Conservation (phyloP, 2,329 filamentous ascomycete species). For the Fusarium vanettenii region DNA sequence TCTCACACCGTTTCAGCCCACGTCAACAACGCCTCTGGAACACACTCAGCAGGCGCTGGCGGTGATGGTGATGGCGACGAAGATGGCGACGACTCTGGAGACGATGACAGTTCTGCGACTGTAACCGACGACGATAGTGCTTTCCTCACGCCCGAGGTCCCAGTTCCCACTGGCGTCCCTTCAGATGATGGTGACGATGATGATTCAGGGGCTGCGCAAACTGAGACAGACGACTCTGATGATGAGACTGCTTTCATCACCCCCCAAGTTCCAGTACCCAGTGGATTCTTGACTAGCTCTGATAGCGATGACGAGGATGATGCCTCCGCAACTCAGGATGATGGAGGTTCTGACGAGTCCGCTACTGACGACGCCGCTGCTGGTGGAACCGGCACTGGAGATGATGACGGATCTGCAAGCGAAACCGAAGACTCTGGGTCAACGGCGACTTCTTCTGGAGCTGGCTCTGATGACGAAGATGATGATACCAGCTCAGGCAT, state of each 20-base stretch:
- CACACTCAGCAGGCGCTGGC: background rate
- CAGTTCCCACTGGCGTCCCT: background rate
- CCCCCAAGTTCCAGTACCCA: background rate
- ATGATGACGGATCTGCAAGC: background rate
- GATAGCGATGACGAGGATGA: background rate
- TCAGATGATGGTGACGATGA: background rate
- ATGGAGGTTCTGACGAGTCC: background rate
- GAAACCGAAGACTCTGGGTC: background rate
- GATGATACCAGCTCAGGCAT: background rate
- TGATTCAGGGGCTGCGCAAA: background rate
- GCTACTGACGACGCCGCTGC: background rate
- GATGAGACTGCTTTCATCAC: background rate
- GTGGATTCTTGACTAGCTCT: background rate
- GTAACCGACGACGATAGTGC: background rate
- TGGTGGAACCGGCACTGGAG: background rate
- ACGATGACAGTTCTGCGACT: background rate
- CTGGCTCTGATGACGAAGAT: background rate
- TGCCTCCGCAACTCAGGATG: background rate
- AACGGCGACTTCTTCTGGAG: background rate
- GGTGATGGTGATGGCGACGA: background rate
- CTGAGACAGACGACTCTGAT: background rate
- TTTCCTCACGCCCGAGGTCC: background rate
- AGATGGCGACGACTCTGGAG: background rate
- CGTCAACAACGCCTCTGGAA: background rate
- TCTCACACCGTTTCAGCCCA: background rate